Evolutionary conservation across 352 stramenopile species (phyloP), one percentile per base, ranked within the genome.

Genomic region (Discostella stelligera): DNA sequence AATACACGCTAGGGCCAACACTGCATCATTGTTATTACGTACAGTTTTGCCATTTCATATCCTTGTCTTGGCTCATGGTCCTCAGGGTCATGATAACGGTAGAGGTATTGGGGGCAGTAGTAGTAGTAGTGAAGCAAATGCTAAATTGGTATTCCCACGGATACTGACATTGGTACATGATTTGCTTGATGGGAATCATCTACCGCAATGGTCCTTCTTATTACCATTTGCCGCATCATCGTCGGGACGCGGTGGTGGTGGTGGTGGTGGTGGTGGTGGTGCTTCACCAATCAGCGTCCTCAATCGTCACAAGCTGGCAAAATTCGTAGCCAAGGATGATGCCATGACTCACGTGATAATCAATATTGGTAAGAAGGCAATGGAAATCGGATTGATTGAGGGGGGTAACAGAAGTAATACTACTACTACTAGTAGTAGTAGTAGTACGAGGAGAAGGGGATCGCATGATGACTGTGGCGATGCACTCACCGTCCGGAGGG

Each of bases 121-220:
- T 23, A 4, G 14, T 6, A 6, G 14, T 16, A 14, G 9, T 14
- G 25, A 10, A 13, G 25, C 32, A 16, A 64, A 82, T 72, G 72
- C 80, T 37, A 75, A 83, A 56, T n/a, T 81, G 16, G 46, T 89
- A 48, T 83, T 92, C 76, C 54, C 65, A 63, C 56, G 83, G 0
- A 37, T 83, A 7, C 58, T 92, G 20, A 66, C 80, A 46, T 53
- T 91, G 10, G 52, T 92, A 1, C 32, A 41, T 41, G 32, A 41
- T 41, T 9, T 41, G 9, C 32, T 41, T 9, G 82, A 92, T 75
- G 66, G 90, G 10, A 50, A 77, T 60, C 58, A 59, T 56, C 20
- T 74, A 52, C 55, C 25, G 18, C 59, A 39, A 41, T 93, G 78
- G 69, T 66, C 71, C 6, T 90, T 85, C 65, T 54, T 92, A 9